Base-by-base conservation (phyloP, 768 basidiomycete genomes). In the Trametes coccinea region DNA sequence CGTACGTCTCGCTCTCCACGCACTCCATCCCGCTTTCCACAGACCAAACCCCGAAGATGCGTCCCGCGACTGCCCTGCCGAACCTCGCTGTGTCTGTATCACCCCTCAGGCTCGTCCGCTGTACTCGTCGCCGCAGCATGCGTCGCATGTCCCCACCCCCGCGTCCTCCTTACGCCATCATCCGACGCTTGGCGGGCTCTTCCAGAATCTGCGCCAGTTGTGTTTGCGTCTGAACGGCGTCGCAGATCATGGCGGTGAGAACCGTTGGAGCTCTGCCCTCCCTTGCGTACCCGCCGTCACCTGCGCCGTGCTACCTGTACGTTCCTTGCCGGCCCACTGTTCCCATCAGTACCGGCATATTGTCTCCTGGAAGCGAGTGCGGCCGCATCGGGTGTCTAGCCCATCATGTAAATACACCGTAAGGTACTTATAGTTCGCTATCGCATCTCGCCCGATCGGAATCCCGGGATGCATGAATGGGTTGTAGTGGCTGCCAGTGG, bases 201-300 rank as follows among this genome's bases (percentile, higher is more conserved):
- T 69, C 65, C 46, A 69, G 66, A 60, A 67, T 61, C 58, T 74
- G 56, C 66, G 71, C 64, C 29, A 71, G 46, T 59, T 64, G 61
- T 62, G 69, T 14, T 53, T 58, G 29, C 73, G 73, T 17, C 53
- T 62, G 16, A 76, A 56, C 48, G 64, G 63, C 6, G 39, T 48
- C 37, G 9, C 40, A 30, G 41, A 34, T 11, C 76, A 48, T 55
- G 31, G 52, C 17, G 37, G 53, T 3, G 63, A 67, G 13, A 56
- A 61, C 14, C 71, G 70, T 29, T 68, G 64, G 22, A 65, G 66
- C 34, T 14, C 34, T 37, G 34, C 34, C 34, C 34, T 37, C 34
- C 34, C 73, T 64, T 69, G 74, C 63, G 10, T 61, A 62, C 53
- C 56, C 61, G 10, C 54, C 64, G 9, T 40, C 61, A 47, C 49